phyloP scores from a whole-genome alignment of 2,329 filamentous ascomycete species.

The Fusarium bulbicola region DNA sequence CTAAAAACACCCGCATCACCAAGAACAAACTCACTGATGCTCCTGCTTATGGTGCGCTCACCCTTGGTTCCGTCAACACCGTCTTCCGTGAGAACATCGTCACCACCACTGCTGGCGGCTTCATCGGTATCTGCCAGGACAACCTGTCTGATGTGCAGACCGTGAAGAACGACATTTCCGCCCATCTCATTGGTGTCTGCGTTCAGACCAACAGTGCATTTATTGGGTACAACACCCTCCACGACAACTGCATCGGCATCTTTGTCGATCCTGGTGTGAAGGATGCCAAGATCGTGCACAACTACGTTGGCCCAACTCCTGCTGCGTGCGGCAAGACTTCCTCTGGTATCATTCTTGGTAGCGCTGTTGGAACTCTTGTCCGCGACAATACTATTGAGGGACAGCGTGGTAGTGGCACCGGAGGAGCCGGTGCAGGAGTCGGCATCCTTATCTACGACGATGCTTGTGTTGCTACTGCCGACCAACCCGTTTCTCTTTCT shows the following conservation, averaged over 20 bases:
- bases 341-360: constrained; percentile 43
- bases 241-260: constrained; percentile 43
- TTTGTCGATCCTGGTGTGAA: constrained; percentile 47
- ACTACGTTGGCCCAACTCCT: constrained; percentile 40
- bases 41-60: constrained; percentile 47
- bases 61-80: constrained; percentile 47
- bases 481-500: background rate
- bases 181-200: constrained; percentile 47
- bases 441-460: constrained; percentile 43
- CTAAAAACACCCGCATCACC: constrained; percentile 33
- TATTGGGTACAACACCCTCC: constrained; percentile 47
- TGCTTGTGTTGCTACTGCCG: constrained; percentile 1
- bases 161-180: constrained; percentile 44
- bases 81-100: constrained; percentile 43
- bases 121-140: constrained; percentile 50
- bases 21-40: constrained; percentile 33
- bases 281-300: constrained; percentile 43
- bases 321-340: constrained; percentile 5
- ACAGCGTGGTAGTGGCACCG: constrained; percentile 26
- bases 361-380: constrained; percentile 42
- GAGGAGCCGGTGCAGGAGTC: constrained; percentile 26
- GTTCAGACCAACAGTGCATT: constrained; percentile 47
- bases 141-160: constrained; percentile 43
- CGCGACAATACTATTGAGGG: constrained; percentile 43
- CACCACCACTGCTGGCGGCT: constrained; percentile 18